A percentile compares a stretch with the other conserved stretches of the same genome.
Conservation (phyloP, 164 flowering plant species). For the Vitis vinifera region ASM3070453v1 NC_081805.1:11870001-11870500, state of each 20-base stretch:
- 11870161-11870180: slow-evolving; percentile 41
- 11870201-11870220: slow-evolving; percentile 55
- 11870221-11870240: slow-evolving; percentile 50
- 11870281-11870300: slow-evolving; percentile 31
- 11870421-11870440: slow-evolving; percentile 40
- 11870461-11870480: slow-evolving; percentile 34
- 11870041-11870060: slow-evolving; percentile 27
- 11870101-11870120: slow-evolving; percentile 37
- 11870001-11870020: not conserved
- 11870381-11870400: slow-evolving; percentile 35
- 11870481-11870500: slow-evolving; percentile 33
- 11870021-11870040: not conserved
- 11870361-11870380: slow-evolving; percentile 21
- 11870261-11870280: slow-evolving; percentile 25
- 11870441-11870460: slow-evolving; percentile 39
- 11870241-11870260: slow-evolving; percentile 33
- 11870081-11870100: slow-evolving; percentile 46
- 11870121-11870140: slow-evolving; percentile 48
- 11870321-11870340: slow-evolving; percentile 33
- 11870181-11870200: slow-evolving; percentile 28
- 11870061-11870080: slow-evolving; percentile 25
- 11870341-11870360: slow-evolving; percentile 34
- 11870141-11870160: slow-evolving; percentile 36
- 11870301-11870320: slow-evolving; percentile 38
- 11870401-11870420: slow-evolving; percentile 36